Base-by-base conservation (phyloP, 257 asterid genomes). In the Nicotiana paniculata region DNA sequence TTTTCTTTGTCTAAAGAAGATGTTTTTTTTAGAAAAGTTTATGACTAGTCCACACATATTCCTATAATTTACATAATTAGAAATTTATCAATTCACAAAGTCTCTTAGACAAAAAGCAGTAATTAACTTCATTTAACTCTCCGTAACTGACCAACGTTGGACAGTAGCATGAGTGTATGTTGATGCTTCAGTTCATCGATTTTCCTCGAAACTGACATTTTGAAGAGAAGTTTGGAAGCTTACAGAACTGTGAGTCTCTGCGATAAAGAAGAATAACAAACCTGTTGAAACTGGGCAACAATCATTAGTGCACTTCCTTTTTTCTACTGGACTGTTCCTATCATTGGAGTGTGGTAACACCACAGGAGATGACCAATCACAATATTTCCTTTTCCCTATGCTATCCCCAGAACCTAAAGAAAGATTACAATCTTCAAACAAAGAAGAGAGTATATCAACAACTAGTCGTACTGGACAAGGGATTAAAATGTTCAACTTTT, bases 321-420 rank as follows among this genome's bases (percentile, higher is more conserved):
- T 85, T 43, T 63, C 85, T 57, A 64, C 48, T 11, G 68, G 81
- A 57, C 77, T 62, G 67, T 83, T 84, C 70, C 24, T 77, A 63
- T 75, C 61, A 9, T 58, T 55, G 53, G 32, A 30, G 68, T 4
- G 15, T 79, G 10, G 9, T 6, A 62, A 33, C 51, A 68, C 18
- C 74, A 43, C 43, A 11, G 83, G 81, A 78, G 84, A 79, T 6
- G 86, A 83, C 63, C 85, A 55, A 18, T 87, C 83, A 24, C 75
- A 67, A 33, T 74, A 77, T 86, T 87, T 89, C 75, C 87, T 84
- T 85, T 90, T 91, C 83, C 88, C 53, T 63, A 43, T 77, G 59
- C 48, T 82, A 85, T 28, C 77, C 46, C 76, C 84, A 46, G 74
- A 63, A 48, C 55, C 65, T 67, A 8, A 21, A 51, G 65, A 57